phyloP scores from a whole-genome alignment of 2,329 filamentous ascomycete genomes.

The Stachybotrys chartarum region DNA sequence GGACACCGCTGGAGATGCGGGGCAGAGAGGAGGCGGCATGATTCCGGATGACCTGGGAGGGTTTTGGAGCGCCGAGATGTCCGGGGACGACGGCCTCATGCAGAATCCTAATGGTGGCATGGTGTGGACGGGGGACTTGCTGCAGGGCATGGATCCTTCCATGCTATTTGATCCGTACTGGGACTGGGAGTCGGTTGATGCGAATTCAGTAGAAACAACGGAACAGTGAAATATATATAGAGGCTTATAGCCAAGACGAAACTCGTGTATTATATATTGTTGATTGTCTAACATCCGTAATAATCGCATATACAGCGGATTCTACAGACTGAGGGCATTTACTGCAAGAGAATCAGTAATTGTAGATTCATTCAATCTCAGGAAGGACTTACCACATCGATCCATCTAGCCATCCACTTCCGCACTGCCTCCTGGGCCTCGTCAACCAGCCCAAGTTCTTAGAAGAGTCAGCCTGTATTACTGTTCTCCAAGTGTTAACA shows the following conservation, averaged over 20 bases:
- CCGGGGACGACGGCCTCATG: slow-evolving; percentile 13
- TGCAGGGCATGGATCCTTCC: slow-evolving; percentile 24
- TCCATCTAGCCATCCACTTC: slow-evolving; percentile 3
- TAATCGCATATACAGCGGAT: too few species aligned
- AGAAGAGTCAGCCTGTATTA: not conserved
- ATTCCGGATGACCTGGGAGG: slow-evolving; percentile 2
- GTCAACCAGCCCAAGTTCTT: slow-evolving; percentile 11
- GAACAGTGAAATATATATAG: slow-evolving; percentile 10
- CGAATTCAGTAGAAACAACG: slow-evolving; percentile 20
- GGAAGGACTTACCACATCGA: not conserved
- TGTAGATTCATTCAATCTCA: not conserved
- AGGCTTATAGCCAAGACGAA: not conserved
- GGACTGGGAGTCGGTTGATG: slow-evolving; percentile 24
- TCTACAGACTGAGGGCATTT: not conserved
- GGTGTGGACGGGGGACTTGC: slow-evolving; percentile 21
- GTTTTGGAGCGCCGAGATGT: slow-evolving; percentile 10
- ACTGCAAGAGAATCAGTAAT: not conserved
- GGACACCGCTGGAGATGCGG: slow-evolving; percentile 11
- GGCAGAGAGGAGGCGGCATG: not conserved
- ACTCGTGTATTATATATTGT: not conserved
- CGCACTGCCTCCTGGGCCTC: not conserved
- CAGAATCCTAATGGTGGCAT: slow-evolving; percentile 17
- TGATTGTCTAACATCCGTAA: too few species aligned
- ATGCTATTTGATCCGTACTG: slow-evolving; percentile 27
- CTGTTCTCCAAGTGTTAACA: not conserved